Evolutionary conservation across 2,329 filamentous ascomycete genomes (phyloP), one percentile per base, ranked within the genome.

Genomic region (Nemania sp.): DNA sequence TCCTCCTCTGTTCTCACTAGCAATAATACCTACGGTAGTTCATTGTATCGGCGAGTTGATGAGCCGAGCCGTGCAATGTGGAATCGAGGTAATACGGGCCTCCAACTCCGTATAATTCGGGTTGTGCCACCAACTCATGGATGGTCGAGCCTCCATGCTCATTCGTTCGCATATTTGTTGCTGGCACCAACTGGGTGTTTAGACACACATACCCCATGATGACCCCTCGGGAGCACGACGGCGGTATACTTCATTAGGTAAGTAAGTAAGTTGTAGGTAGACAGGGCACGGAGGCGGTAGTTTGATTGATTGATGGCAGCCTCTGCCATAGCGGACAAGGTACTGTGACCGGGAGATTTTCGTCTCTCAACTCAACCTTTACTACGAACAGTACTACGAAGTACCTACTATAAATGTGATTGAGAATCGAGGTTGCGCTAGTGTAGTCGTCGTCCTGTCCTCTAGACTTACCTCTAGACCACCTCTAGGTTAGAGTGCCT

Each of bases 31-130:
- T 39, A 39, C 25, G 25, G 25, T 32, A 20, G 43, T 54, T 59
- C 52, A 57, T 60, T 57, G 34, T 50, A 18, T 52, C 46, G 42
- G 42, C 45, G 12, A 50, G 40, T 65, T 63, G 55, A 63, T 62
- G 59, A 60, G 62, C 52, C 45, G 59, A 60, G 62, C 52, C 45
- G 52, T 45, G n/a, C 49, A 53, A 59, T 54, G 56, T 56, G 56
- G 53, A 56, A 57, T 59, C 39, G 59, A 62, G 59, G 59, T 64
- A 62, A 57, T 55, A 48, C 62, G 62, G 59, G 55, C 62, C 62
- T 65, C 57, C 55, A 53, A 35, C 54, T 62, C 62, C 62, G 62
- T 57, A 49, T 45, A 60, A 54, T 43, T 64, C 50, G 40, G 37
- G 35, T 42, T 43, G n/a, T 49, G 52, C 49, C 47, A 56, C 54